A percentile compares a stretch with the other conserved stretches of the same genome.
These are phyloP conservation scores for Botryobasidium botryosum DNA, from an alignment of 768 basidiomycete species.

Conservation along the genomic window DNA sequence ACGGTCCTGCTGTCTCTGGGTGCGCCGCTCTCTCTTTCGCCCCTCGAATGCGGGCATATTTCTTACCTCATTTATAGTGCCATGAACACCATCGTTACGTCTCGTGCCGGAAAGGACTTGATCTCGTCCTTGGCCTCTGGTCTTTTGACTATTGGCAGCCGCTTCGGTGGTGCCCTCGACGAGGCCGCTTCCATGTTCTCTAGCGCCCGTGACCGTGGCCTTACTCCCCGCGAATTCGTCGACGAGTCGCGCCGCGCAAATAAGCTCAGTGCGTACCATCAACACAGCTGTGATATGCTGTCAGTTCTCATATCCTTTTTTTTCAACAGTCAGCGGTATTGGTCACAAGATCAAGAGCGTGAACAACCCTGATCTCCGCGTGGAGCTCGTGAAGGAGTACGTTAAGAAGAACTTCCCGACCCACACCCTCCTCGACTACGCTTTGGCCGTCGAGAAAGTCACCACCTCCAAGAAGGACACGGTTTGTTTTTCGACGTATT, in stretches of 20 bases:
- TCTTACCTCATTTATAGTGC: constrained; percentile 46
- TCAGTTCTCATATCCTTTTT: constrained; percentile 14
- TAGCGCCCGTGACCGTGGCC: constrained; percentile 70
- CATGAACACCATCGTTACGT: constrained; percentile 99
- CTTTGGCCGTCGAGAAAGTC: constrained; percentile 92
- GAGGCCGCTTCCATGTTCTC: constrained; percentile 97
- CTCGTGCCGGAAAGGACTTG: constrained; percentile 97
- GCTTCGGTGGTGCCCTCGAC: constrained; percentile 96
- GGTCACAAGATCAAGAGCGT: constrained; percentile 99
- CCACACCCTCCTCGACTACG: constrained; percentile 84
- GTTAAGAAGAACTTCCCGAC: constrained; percentile 92
- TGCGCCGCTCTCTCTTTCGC: constrained; percentile 11
- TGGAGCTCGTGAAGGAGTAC: constrained; percentile 90
- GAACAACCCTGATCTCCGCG: constrained; percentile 87
- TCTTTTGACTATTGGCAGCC: constrained; percentile 92
- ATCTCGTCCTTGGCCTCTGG: constrained; percentile 93
- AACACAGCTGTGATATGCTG: constrained; percentile 17
- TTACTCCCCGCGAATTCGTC: constrained; percentile 97
- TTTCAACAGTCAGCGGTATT: constrained; percentile 68
- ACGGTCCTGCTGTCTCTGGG: constrained; percentile 93
- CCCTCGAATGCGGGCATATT: background rate
- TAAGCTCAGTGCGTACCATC: constrained; percentile 60
- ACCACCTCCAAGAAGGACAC: constrained; percentile 97
- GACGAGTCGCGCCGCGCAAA: constrained; percentile 84
- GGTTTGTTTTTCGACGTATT: constrained; percentile 31